Evolutionary conservation across 352 stramenopile species (phyloP).

Genomic region (Nothophytophthora sp.): DNA sequence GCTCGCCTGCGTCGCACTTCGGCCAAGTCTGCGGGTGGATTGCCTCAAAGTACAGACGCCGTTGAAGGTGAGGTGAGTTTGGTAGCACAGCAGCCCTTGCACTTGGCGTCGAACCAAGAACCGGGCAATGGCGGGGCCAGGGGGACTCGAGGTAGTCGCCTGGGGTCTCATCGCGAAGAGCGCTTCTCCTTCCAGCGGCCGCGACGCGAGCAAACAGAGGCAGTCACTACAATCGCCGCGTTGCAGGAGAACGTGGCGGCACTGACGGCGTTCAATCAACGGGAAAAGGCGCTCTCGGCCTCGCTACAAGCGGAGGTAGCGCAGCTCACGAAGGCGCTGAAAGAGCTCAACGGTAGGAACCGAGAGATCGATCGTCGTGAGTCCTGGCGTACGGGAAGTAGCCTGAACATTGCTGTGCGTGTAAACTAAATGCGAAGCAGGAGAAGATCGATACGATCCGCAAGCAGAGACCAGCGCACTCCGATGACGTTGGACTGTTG

Average conservation of each 20-base stretch:
- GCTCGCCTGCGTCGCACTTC: conserved; percentile 25
- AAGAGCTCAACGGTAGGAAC: conserved; percentile 35
- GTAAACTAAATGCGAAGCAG: conserved; percentile 41
- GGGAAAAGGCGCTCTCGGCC: conserved; percentile 47
- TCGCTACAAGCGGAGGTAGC: conserved; percentile 39
- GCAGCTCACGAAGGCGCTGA: conserved; percentile 30
- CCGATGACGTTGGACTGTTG: conserved; percentile 26
- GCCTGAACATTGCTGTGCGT: neutral
- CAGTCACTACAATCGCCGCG: conserved; percentile 18
- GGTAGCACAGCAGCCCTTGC: neutral
- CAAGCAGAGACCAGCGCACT: conserved; percentile 23
- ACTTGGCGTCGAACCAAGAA: conserved; percentile 20
- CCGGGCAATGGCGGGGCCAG: neutral
- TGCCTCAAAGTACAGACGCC: no score
- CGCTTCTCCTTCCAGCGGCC: conserved; percentile 28
- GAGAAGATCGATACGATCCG: conserved; percentile 35
- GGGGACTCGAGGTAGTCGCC: conserved; percentile 3
- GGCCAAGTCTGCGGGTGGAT: conserved; percentile 6
- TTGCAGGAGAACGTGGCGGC: conserved; percentile 54
- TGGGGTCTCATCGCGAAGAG: conserved; percentile 6
- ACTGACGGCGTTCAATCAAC: conserved; percentile 43
- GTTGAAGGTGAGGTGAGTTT: no score
- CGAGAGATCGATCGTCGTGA: neutral
- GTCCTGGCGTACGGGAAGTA: neutral
- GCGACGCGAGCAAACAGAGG: conserved; percentile 36